These are phyloP conservation scores for Phytophthora boehmeriae DNA, from an alignment of 352 stramenopile species.

Conservation along the genomic window DNA sequence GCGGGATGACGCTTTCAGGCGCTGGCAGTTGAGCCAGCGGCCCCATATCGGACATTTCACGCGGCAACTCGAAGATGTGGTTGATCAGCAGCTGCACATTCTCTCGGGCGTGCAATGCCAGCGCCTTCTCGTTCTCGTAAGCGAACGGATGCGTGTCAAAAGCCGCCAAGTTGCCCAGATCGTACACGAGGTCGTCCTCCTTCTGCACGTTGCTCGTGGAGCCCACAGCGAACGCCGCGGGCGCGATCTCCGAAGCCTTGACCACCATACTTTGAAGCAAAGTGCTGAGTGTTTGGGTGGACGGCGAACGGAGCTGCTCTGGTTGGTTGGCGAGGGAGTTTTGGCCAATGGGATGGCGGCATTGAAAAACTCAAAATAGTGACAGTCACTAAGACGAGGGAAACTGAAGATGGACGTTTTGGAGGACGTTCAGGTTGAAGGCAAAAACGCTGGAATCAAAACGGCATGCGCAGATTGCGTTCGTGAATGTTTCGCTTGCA, in stretches of 20 bases:
- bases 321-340: slow-evolving; percentile 27
- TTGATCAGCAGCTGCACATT: slow-evolving; percentile 95
- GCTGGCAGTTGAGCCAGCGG: slow-evolving; percentile 85
- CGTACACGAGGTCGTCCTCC: slow-evolving; percentile 87
- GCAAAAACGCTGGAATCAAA: not conserved
- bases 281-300: slow-evolving; percentile 1
- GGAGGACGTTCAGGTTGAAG: too few species aligned
- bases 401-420: slow-evolving; percentile 1
- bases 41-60: slow-evolving; percentile 93
- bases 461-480: not conserved
- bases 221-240: slow-evolving; percentile 66
- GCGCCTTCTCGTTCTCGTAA: slow-evolving; percentile 86
- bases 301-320: not conserved
- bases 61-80: slow-evolving; percentile 92
- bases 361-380: not conserved
- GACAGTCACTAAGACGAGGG: not conserved
- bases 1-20: slow-evolving; percentile 72
- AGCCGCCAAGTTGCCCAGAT: slow-evolving; percentile 89
- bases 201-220: slow-evolving; percentile 75
- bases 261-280: slow-evolving; percentile 49
- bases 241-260: slow-evolving; percentile 85
- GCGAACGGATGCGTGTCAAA: slow-evolving; percentile 90
- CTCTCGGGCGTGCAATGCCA: slow-evolving; percentile 89
- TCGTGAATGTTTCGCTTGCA: too few species aligned
- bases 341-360: slow-evolving; percentile 14